A percentile compares a stretch with the other conserved stretches of the same genome.
Conservation (phyloP, 441 rosid genomes). For the Arabidopsis lyrata region DNA sequence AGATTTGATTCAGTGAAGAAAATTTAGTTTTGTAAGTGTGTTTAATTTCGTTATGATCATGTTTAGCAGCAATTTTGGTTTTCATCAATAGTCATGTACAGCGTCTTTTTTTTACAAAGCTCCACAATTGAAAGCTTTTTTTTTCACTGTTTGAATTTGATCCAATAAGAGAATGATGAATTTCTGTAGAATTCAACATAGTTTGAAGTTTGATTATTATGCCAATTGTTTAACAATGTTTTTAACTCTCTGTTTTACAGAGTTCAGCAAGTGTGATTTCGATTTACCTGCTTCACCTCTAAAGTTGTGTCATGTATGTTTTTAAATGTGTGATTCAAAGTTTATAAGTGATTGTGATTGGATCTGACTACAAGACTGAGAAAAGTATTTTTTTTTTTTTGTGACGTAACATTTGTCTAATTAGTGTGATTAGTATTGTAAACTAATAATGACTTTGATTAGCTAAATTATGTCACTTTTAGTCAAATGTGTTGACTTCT, state of each 20-base stretch:
- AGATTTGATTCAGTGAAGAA: conserved; percentile 34
- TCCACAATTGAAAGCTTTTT: conserved; percentile 17
- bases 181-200: conserved; percentile 10
- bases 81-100: conserved; percentile 35
- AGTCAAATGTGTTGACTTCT: conserved; percentile 37
- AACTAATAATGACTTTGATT: conserved; percentile 11
- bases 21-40: conserved; percentile 35
- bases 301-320: too few relatives aligned
- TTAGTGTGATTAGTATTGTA: neutral
- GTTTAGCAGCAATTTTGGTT: conserved; percentile 22
- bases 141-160: conserved; percentile 5
- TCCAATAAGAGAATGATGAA: neutral
- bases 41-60: neutral
- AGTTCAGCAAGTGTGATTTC: too few relatives aligned
- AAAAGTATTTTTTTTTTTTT: neutral
- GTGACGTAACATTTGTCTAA: conserved; percentile 7
- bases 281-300: too few relatives aligned
- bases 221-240: neutral
- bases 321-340: too few relatives aligned
- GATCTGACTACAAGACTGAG: conserved; percentile 2
- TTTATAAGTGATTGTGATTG: conserved; percentile 21
- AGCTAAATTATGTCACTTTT: neutral
- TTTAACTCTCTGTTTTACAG: neutral
- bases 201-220: neutral
- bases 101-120: conserved; percentile 3